Conservation (phyloP, 2,329 filamentous ascomycete species). For the Colletotrichum sp. region DNA sequence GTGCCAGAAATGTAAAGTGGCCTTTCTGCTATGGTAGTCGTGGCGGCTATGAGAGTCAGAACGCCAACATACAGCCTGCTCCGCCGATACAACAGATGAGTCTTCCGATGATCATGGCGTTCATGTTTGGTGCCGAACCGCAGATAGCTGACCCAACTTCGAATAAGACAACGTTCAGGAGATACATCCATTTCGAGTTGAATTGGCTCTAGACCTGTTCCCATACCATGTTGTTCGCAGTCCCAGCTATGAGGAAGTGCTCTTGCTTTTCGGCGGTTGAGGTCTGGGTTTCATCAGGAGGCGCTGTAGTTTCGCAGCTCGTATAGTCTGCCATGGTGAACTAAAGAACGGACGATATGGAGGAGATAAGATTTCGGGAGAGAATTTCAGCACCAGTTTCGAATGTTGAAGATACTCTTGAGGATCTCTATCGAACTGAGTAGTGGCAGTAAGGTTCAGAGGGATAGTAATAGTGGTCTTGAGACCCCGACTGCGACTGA, state of each 20-base stretch:
- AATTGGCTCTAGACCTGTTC: slow-evolving; percentile 34
- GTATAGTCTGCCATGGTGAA: background rate
- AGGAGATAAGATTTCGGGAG: background rate
- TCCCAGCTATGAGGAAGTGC: slow-evolving; percentile 25
- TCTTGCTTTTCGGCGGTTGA: background rate
- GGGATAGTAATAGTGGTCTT: background rate
- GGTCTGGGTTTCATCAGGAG: background rate
- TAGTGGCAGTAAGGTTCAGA: background rate
- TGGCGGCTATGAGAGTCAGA: background rate
- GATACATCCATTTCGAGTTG: slow-evolving; percentile 34
- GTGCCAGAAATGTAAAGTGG: slow-evolving; percentile 16
- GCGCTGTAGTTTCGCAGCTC: background rate
- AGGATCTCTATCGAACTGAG: background rate
- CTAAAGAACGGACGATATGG: background rate
- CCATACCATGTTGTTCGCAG: slow-evolving; percentile 21
- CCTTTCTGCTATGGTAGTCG: background rate
- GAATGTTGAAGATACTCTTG: background rate
- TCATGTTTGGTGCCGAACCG: slow-evolving; percentile 42
- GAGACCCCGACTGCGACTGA: background rate
- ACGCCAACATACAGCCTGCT: background rate
- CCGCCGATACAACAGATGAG: slow-evolving; percentile 46
- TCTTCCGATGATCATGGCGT: slow-evolving; percentile 48
- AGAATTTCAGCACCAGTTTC: too few relatives aligned
- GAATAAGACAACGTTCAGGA: slow-evolving; percentile 34
- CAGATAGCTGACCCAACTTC: slow-evolving; percentile 41